phyloP scores from a whole-genome alignment of 2,329 filamentous ascomycete genomes.

The Colletotrichum aenigma region DNA sequence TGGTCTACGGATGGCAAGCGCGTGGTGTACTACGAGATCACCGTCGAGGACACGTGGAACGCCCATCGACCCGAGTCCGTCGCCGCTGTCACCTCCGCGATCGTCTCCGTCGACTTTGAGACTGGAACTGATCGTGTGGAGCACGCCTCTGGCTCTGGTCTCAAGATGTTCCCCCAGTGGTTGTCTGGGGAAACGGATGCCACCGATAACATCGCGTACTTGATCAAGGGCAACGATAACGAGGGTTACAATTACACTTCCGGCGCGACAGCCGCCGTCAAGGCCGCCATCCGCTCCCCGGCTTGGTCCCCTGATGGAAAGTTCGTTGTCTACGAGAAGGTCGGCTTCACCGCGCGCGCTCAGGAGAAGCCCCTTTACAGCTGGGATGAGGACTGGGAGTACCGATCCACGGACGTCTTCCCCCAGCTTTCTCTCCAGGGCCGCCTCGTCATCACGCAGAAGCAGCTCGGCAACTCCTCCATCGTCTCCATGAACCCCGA shows the following conservation, averaged over 20 bases:
- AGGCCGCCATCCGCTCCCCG: slow-evolving; percentile 3
- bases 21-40: slow-evolving; percentile 3
- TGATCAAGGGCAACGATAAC: slow-evolving; percentile 5
- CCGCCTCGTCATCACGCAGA: slow-evolving; percentile 3
- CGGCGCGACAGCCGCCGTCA: neutral
- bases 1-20: slow-evolving; percentile 2
- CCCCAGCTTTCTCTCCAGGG: slow-evolving; percentile 6
- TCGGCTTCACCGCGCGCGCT: slow-evolving; percentile 1
- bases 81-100: neutral
- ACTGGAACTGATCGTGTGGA: slow-evolving; percentile 1
- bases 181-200: neutral
- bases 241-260: slow-evolving; percentile 10
- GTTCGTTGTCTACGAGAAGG: slow-evolving; percentile 9
- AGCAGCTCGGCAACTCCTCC: slow-evolving; percentile 13
- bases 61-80: slow-evolving; percentile 9
- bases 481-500: slow-evolving; percentile 14
- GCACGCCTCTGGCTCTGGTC: neutral
- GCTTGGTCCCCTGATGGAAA: slow-evolving; percentile 9
- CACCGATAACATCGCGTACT: neutral
- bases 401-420: slow-evolving; percentile 10
- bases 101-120: slow-evolving; percentile 8
- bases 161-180: slow-evolving; percentile 11
- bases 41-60: slow-evolving; percentile 5
- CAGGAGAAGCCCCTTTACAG: slow-evolving; percentile 10
- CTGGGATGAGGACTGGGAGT: slow-evolving; percentile 14